These are phyloP conservation scores for Mycena galericulata DNA, from an alignment of 768 basidiomycete species.

Conservation along the genomic window DNA sequence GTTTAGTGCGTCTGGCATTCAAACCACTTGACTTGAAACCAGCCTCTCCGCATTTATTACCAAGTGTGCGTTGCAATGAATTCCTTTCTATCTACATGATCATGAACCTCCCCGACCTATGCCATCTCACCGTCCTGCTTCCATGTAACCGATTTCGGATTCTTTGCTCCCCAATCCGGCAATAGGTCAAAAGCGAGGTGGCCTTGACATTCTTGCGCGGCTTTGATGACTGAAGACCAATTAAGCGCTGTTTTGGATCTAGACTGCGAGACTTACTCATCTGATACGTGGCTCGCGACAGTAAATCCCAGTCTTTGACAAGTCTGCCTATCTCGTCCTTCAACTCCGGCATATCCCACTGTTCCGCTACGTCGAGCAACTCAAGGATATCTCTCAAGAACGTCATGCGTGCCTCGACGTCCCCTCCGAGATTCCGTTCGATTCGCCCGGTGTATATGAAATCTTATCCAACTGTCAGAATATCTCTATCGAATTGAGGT, in stretches of 20 bases:
- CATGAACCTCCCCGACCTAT: too few species aligned
- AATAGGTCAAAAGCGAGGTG: constrained; percentile 22
- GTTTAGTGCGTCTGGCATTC: too few species aligned
- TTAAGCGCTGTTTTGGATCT: not conserved
- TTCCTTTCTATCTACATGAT: too few species aligned
- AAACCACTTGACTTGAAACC: too few species aligned
- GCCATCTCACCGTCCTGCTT: too few species aligned
- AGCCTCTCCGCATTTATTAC: too few species aligned
- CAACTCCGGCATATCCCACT: constrained; percentile 32
- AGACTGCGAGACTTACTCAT: constrained; percentile 19
- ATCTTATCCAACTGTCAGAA: constrained; percentile 18
- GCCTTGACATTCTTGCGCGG: constrained; percentile 22
- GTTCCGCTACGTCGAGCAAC: constrained; percentile 29
- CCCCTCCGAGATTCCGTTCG: constrained; percentile 3
- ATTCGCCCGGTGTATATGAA: constrained; percentile 34
- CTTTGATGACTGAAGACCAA: constrained; percentile 1
- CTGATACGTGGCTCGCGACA: constrained; percentile 33
- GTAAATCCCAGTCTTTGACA: constrained; percentile 19
- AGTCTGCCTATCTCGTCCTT: constrained; percentile 36
- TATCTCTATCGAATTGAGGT: not conserved
- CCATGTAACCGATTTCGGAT: constrained; percentile 15
- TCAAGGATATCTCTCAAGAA: constrained; percentile 33
- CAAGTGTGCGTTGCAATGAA: too few species aligned
- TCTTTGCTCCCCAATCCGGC: constrained; percentile 27
- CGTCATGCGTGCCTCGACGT: constrained; percentile 15